Evolutionary conservation across 2,329 filamentous ascomycete genomes (phyloP), one percentile per base, ranked within the genome.

Genomic region (Metarhizium rileyi): DNA sequence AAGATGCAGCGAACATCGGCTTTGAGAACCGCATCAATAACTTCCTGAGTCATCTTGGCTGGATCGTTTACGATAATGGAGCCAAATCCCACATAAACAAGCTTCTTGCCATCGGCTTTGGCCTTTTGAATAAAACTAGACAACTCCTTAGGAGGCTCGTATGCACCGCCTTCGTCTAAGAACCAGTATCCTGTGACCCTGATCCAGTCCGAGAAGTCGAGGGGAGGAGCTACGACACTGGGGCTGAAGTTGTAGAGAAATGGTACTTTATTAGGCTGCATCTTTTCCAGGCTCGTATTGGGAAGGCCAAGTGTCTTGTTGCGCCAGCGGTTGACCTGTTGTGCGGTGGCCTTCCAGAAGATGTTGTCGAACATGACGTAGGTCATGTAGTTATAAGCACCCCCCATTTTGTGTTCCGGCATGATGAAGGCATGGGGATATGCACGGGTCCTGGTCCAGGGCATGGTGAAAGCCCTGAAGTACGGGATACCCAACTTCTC

Each of bases 101-200:
- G 71, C 72, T 93, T 95, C 72, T 95, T 95, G 16, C 76, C 75
- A 60, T 98, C 91, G 5, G 71, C 72, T 3, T 87, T 80, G 3
- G 93, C 91, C 59, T 84, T 81, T n/a, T 78, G 68, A 62, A 98
- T 97, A 60, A 98, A 98, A 3, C 79, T 78, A 3, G 75, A 70
- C 5, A 98, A 77, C 45, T 91, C 89, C 26, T 75, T 66, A 0
- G 90, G 86, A 1, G 93, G 90, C 43, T 77, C 75, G 75, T 84
- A 97, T 25, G 74, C 70, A 38, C 51, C 74, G 3, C 73, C 77
- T 65, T 96, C 91, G 57, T 95, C 86, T 45, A 98, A 70, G 67
- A 98, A 97, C 93, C 93, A 98, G 69, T 98, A 97, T 0, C 93
- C 93, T 0, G 93, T 97, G 7, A 97, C 88, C 41, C 89, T 82